Evolutionary conservation across 108 stramenopile genomes (phyloP).

Genomic region (Skeletonema costatum): DNA sequence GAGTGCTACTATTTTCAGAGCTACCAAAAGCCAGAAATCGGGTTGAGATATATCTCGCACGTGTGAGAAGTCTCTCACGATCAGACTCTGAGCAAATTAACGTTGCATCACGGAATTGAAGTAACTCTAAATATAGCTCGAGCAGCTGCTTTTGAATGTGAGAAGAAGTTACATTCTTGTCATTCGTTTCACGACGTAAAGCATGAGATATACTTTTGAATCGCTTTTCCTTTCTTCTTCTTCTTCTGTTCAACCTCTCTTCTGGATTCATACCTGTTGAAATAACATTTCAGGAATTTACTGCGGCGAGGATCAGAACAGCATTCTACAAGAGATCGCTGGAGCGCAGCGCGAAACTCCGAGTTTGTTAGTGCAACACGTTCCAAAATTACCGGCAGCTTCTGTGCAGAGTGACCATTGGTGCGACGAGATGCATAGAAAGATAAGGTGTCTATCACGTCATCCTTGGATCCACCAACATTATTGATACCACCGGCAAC

Average conservation of each 20-base stretch:
- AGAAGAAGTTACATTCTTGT: conserved; percentile 21
- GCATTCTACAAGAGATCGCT: conserved; percentile 66
- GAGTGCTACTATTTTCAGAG: conserved; percentile 9
- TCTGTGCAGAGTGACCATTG: conserved; percentile 13
- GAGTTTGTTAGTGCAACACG: conserved; percentile 50
- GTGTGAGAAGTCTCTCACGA: conserved; percentile 24
- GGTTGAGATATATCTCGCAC: conserved; percentile 16
- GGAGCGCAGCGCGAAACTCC: conserved; percentile 61
- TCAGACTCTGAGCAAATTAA: conserved; percentile 29
- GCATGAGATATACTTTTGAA: neutral
- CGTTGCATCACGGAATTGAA: conserved; percentile 53
- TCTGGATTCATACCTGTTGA: conserved; percentile 31
- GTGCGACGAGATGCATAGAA: conserved; percentile 29
- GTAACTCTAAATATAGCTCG: conserved; percentile 73
- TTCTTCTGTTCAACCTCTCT: conserved; percentile 3
- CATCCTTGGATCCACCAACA: neutral
- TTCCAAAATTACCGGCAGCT: conserved; percentile 31
- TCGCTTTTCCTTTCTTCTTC: neutral
- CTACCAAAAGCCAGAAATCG: conserved; percentile 15
- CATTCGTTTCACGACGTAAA: conserved; percentile 5
- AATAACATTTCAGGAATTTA: conserved; percentile 68
- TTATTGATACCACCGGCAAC: conserved; percentile 8
- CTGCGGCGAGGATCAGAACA: conserved; percentile 66
- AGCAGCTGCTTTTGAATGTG: conserved; percentile 56
- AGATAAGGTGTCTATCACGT: conserved; percentile 7